These are phyloP conservation scores for Rutstroemia sp. DNA, from an alignment of 2,329 filamentous ascomycete genomes.

Conservation along the genomic window DNA sequence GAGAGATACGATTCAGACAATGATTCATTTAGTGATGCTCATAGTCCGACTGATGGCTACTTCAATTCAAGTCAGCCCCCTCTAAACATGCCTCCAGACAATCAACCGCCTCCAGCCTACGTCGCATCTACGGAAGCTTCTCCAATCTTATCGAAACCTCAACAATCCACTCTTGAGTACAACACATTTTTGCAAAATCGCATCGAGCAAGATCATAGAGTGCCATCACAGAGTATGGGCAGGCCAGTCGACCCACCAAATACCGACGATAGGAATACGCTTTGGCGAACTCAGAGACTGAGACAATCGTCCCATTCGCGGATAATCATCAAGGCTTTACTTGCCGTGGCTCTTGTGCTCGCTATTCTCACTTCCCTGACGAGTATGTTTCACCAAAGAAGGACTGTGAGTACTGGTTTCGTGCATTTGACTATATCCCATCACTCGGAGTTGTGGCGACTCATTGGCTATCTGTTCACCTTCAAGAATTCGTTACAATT, in stretches of 20 bases:
- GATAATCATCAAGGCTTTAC: constrained; percentile 10
- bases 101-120: constrained; percentile 25
- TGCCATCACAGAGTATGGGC: constrained; percentile 27
- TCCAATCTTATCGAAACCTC: not conserved
- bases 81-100: constrained; percentile 1
- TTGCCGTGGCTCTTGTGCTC: constrained; percentile 18
- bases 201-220: constrained; percentile 17
- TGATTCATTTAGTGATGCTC: constrained; percentile 24
- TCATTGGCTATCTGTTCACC: too few species aligned
- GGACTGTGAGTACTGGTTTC: not conserved
- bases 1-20: constrained; percentile 16
- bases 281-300: constrained; percentile 11
- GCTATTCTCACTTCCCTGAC: not conserved
- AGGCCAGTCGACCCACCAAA: constrained; percentile 12
- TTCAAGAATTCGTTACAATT: too few species aligned
- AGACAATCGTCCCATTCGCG: constrained; percentile 5
- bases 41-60: constrained; percentile 27
- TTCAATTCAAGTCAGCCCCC: constrained; percentile 20
- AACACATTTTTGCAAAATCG: constrained; percentile 22
- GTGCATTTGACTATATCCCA: not conserved
- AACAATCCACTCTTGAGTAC: constrained; percentile 13
- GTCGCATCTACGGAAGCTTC: not conserved
- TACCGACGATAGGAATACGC: constrained; percentile 18
- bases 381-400: not conserved
- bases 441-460: too few species aligned